Evolutionary conservation across 1,139 yeast species (phyloP).

Genomic region (Yamadazyma taylorii): DNA sequence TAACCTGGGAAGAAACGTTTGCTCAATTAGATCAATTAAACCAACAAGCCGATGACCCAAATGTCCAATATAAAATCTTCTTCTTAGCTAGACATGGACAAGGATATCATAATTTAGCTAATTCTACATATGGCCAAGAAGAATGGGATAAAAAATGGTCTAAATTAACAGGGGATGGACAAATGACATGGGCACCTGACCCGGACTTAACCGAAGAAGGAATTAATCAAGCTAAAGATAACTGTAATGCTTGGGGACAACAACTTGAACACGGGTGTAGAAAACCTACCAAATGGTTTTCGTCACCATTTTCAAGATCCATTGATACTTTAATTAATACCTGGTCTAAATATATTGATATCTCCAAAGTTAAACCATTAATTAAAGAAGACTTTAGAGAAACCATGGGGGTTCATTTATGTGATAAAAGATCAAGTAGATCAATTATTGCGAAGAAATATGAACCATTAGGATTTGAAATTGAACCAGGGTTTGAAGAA

Average conservation of each 20-base stretch:
- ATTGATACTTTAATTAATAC: slow-evolving; percentile 37
- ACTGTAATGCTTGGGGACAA: slow-evolving; percentile 24
- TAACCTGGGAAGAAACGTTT: slow-evolving; percentile 34
- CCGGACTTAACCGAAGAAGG: slow-evolving; percentile 46
- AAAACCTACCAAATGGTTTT: slow-evolving; percentile 32
- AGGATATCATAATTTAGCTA: slow-evolving; percentile 48
- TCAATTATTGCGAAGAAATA: slow-evolving; percentile 32
- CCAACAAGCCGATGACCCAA: slow-evolving; percentile 17
- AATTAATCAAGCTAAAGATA: slow-evolving; percentile 36
- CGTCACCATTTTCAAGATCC: slow-evolving; percentile 40
- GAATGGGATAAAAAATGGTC: slow-evolving; percentile 48
- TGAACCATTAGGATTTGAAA: slow-evolving; percentile 27
- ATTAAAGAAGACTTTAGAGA: slow-evolving; percentile 45
- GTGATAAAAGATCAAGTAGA: slow-evolving; percentile 43
- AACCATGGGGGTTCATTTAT: slow-evolving; percentile 45
- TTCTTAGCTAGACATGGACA: slow-evolving; percentile 49
- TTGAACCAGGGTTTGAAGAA: slow-evolving; percentile 42
- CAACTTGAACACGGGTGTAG: slow-evolving; percentile 23
- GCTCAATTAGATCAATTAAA: slow-evolving; percentile 30
- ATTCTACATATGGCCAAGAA: slow-evolving; percentile 40
- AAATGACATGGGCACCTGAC: slow-evolving; percentile 49
- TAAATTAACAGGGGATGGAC: slow-evolving; percentile 42
- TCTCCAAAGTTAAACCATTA: slow-evolving; percentile 26
- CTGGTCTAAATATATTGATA: slow-evolving; percentile 32
- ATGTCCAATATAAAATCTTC: slow-evolving; percentile 36